Conservation (phyloP, 2,329 filamentous ascomycete genomes). For the Westerdykella aurantiaca region DNA sequence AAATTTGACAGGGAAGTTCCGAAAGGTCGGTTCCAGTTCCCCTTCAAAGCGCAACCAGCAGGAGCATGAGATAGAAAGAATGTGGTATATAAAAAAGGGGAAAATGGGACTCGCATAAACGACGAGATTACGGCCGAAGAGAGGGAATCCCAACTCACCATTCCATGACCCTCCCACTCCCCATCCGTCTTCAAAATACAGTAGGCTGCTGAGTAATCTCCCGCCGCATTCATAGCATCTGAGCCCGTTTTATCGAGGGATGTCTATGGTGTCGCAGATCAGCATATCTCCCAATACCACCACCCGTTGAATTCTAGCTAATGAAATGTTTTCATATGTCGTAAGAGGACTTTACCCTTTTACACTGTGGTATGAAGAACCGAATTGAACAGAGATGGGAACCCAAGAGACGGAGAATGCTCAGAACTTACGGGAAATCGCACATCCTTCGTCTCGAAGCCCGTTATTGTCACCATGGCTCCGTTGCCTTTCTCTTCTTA, state of each 20-base stretch:
- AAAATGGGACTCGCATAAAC: not conserved
- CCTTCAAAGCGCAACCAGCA: too few species aligned
- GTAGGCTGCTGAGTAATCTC: conserved; percentile 92
- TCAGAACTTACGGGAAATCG: conserved; percentile 41
- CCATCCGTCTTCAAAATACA: conserved; percentile 83
- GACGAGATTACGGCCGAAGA: not conserved
- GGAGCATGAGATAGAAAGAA: not conserved
- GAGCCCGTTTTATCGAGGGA: conserved; percentile 94
- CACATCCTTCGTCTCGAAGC: conserved; percentile 44
- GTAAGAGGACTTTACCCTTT: too few species aligned
- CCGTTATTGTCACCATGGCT: conserved; percentile 45
- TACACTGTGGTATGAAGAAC: too few species aligned
- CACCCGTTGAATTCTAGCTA: not conserved
- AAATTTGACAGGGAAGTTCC: too few species aligned
- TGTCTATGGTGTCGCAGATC: conserved; percentile 46
- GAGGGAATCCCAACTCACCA: conserved; percentile 49
- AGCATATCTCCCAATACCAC: not conserved
- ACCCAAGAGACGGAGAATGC: not conserved
- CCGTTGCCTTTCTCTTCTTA: too few species aligned
- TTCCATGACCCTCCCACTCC: conserved; percentile 65
- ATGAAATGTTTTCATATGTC: too few species aligned
- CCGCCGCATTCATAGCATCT: conserved; percentile 92
- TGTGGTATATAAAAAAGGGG: not conserved
- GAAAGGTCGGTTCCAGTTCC: too few species aligned
- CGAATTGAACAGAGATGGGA: too few species aligned